Base-by-base conservation (phyloP, 2,329 filamentous ascomycete species). In the Rugonectria rugulosa region DNA sequence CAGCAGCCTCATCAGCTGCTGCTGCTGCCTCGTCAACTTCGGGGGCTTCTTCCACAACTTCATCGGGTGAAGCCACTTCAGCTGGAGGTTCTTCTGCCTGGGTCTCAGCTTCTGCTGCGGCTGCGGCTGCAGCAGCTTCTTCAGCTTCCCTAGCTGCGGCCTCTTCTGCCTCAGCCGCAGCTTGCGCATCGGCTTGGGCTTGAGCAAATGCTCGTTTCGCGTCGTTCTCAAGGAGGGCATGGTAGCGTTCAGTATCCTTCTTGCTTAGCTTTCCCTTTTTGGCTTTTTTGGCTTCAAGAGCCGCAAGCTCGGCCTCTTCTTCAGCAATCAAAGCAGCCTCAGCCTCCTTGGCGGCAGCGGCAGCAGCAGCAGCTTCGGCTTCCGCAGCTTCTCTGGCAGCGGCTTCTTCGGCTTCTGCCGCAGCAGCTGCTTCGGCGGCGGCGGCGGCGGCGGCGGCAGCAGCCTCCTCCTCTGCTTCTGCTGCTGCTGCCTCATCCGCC, bases 221-320 rank as follows among this genome's bases (percentile, higher is more conserved):
- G 21, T 71, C 67, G 23, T 69, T 74, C 31, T 70, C 70, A 7
- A 69, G 72, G 8, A 80, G 64, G 6, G 64, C 59, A 23, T 75
- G 70, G 24, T 76, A 71, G 53, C 77, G 79, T 56, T 81, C 77
- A 40, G 80, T 70, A 34, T 80, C 79, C 52, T 73, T 79, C 56
- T 77, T 81, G 3, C 64, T 67, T 11, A 80, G 63, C 54, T 73
- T 81, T 47, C 72, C 70, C 65, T 80, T 84, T 61, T 78, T 80
- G 2, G 74, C 73, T 62, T 81, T 83, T 63, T 82, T 84, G 3
- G 46, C 32, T 24, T 56, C 53, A 9, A 56, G 41, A 5, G 42
- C 54, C 56, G 64, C 24, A 4, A 58, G 56, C 40, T 58, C 65
- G 47, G 56, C 51, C 15, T 32, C 50, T 27, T 56, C 53, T 29